Conservation (phyloP, 2,329 filamentous ascomycete genomes). For the Colletotrichum eremochloae region DNA sequence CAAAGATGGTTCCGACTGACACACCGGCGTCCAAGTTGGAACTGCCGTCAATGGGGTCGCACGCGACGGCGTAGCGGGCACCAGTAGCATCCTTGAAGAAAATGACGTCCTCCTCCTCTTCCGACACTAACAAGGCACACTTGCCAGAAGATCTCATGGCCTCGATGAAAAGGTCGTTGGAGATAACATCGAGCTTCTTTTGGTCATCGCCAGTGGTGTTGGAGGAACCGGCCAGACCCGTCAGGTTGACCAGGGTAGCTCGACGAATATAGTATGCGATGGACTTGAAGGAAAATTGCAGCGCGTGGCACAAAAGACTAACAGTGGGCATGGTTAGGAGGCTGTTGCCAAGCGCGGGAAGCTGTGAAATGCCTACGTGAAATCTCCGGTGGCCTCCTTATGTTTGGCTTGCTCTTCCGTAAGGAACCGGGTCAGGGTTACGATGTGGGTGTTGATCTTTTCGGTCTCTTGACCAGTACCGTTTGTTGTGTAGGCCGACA, state of each 20-base stretch:
- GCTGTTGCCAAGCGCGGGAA: neutral
- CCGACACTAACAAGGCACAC: constrained; percentile 93
- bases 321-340: constrained; percentile 17
- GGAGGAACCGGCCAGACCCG: constrained; percentile 91
- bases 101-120: constrained; percentile 95
- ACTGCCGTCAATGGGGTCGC: constrained; percentile 97
- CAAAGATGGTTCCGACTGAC: constrained; percentile 97
- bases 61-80: constrained; percentile 93
- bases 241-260: constrained; percentile 94
- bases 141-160: constrained; percentile 94
- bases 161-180: constrained; percentile 96
- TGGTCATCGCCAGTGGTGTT: constrained; percentile 98
- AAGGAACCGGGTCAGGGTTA: constrained; percentile 94
- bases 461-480: constrained; percentile 70
- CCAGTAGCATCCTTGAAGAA: constrained; percentile 82
- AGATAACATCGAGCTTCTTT: constrained; percentile 99
- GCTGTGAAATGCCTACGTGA: constrained; percentile 77
- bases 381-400: constrained; percentile 96
- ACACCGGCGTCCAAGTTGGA: constrained; percentile 98
- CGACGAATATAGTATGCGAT: constrained; percentile 99
- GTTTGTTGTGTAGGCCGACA: constrained; percentile 47
- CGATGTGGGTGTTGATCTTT: constrained; percentile 94
- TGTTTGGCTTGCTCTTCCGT: constrained; percentile 96
- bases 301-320: constrained; percentile 94
- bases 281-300: constrained; percentile 99